A percentile compares a stretch with the other conserved stretches of the same genome.
These are phyloP conservation scores for Boletus vinaceobasis DNA, from an alignment of 768 basidiomycete genomes.

Conservation along the genomic window DNA sequence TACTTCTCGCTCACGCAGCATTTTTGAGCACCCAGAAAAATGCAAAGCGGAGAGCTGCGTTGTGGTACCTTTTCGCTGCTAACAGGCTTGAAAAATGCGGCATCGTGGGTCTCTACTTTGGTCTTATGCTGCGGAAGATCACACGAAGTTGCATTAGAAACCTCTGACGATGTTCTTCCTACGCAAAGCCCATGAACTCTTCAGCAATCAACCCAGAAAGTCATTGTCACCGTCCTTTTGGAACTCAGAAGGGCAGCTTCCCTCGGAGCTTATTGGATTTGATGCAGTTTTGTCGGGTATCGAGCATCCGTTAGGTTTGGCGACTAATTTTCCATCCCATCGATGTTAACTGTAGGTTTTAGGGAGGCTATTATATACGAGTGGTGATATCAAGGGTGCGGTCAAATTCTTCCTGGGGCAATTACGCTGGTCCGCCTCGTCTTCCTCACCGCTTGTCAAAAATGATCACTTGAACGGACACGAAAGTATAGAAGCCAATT, in stretches of 20 bases:
- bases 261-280: slow-evolving; percentile 43
- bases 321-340: slow-evolving; percentile 1
- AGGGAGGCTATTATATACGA: slow-evolving; percentile 88
- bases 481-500: slow-evolving; percentile 33
- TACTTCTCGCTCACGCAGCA: slow-evolving; percentile 81
- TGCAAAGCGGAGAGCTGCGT: slow-evolving; percentile 59
- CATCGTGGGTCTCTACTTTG: slow-evolving; percentile 52
- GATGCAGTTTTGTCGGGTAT: slow-evolving; percentile 68
- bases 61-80: slow-evolving; percentile 79
- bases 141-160: slow-evolving; percentile 50
- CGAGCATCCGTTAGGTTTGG: slow-evolving; percentile 72
- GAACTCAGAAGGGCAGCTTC: slow-evolving; percentile 59
- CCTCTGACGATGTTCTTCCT: slow-evolving; percentile 81
- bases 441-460: slow-evolving; percentile 16
- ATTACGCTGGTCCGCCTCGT: slow-evolving; percentile 46
- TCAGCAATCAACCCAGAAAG: slow-evolving; percentile 48
- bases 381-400: slow-evolving; percentile 78
- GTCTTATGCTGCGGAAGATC: slow-evolving; percentile 2
- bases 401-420: slow-evolving; percentile 75
- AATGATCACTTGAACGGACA: slow-evolving; percentile 16
- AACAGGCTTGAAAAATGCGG: slow-evolving; percentile 80
- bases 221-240: slow-evolving; percentile 77
- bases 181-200: slow-evolving; percentile 65
- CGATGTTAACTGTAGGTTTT: slow-evolving; percentile 4
- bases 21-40: slow-evolving; percentile 58